phyloP scores from a whole-genome alignment of 2,329 filamentous ascomycete genomes.

The Pezicula neosporulosa region DNA sequence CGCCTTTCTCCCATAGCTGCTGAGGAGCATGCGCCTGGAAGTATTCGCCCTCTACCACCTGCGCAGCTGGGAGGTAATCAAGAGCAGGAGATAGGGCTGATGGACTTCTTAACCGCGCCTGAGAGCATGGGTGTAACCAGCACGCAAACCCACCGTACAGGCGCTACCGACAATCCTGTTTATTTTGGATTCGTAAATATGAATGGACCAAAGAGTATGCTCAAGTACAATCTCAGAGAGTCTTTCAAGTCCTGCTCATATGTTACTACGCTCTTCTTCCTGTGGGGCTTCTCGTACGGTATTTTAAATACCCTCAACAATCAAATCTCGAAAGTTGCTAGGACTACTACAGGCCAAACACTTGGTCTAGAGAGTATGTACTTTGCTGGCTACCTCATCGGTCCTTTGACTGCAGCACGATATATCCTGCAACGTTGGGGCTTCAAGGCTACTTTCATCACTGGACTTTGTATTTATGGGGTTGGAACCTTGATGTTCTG shows the following conservation, averaged over 20 bases:
- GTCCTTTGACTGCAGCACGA: constrained; percentile 65
- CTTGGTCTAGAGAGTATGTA: constrained; percentile 68
- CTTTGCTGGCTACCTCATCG: constrained; percentile 69
- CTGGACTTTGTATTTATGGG: constrained; percentile 72
- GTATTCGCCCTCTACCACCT: constrained; percentile 8
- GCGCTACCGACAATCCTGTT: constrained; percentile 33
- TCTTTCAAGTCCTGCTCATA: constrained; percentile 69
- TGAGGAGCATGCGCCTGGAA: background rate
- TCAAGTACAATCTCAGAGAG: constrained; percentile 58
- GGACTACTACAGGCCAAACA: constrained; percentile 54
- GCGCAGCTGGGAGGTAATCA: constrained; percentile 8
- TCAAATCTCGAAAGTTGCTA: constrained; percentile 59
- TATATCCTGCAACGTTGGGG: constrained; percentile 68
- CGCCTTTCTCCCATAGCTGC: background rate
- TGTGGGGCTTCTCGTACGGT: constrained; percentile 91
- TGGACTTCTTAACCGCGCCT: constrained; percentile 25
- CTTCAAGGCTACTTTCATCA: constrained; percentile 78
- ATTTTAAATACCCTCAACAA: constrained; percentile 78
- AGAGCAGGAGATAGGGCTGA: constrained; percentile 19
- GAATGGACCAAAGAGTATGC: constrained; percentile 65
- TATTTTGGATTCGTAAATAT: constrained; percentile 81
- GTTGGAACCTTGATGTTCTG: constrained; percentile 81
- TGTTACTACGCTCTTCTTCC: constrained; percentile 78
- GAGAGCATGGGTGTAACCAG: constrained; percentile 4
- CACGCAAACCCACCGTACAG: constrained; percentile 4